Evolutionary conservation across 352 stramenopile species (phyloP).

Genomic region (Globisporangium nodosum): DNA sequence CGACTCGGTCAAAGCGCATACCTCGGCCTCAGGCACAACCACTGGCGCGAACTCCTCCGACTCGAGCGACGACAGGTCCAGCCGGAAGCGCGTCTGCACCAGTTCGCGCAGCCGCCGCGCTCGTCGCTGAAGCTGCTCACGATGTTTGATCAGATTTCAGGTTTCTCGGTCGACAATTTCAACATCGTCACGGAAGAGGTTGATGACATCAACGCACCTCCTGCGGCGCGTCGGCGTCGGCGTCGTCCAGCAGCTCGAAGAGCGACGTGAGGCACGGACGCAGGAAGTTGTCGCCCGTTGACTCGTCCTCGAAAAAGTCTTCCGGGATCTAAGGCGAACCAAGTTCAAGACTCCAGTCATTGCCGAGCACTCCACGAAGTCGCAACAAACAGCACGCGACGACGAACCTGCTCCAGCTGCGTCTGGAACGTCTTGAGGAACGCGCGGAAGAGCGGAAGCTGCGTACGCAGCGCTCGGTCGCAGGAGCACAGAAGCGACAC

Average conservation of each 20-base stretch:
- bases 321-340: slow-evolving; percentile 32
- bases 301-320: slow-evolving; percentile 70
- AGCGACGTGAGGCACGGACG: slow-evolving; percentile 50
- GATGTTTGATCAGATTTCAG: no score
- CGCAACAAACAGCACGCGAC: background rate
- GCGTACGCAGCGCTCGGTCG: slow-evolving; percentile 36
- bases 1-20: slow-evolving; percentile 6
- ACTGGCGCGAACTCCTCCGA: slow-evolving; percentile 44
- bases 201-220: slow-evolving; percentile 18
- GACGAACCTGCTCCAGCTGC: slow-evolving; percentile 47
- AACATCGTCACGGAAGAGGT: no score
- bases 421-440: slow-evolving; percentile 55
- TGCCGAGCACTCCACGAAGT: background rate
- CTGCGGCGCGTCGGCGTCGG: slow-evolving; percentile 27
- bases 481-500: slow-evolving; percentile 57
- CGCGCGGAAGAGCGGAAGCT: slow-evolving; percentile 38
- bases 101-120: slow-evolving; percentile 11
- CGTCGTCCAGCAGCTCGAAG: slow-evolving; percentile 52
- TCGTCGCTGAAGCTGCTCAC: slow-evolving; percentile 16
- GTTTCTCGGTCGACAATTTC: no score
- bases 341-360: background rate
- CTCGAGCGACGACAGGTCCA: slow-evolving; percentile 15
- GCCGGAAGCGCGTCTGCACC: slow-evolving; percentile 33
- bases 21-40: slow-evolving; percentile 33
- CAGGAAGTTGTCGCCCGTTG: slow-evolving; percentile 60